Evolutionary conservation across 225 moss, liverwort and hornwort genomes (phyloP).

Genomic region (Thuidium tamariscinum): DNA sequence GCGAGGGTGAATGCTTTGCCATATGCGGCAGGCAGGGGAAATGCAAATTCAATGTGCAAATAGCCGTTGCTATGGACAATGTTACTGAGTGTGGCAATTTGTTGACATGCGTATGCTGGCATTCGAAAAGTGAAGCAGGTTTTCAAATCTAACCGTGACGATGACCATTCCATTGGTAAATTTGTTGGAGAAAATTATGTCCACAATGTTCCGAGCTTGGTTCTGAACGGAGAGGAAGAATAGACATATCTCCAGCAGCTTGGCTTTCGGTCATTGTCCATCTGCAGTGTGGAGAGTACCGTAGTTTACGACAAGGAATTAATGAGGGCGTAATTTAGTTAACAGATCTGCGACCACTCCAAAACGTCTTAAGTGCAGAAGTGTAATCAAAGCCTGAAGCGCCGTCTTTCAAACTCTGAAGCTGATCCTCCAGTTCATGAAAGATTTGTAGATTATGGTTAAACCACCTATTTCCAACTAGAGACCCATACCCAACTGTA

Average conservation of each 20-base stretch:
- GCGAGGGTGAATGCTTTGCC: accelerated
- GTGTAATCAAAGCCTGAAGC: too few relatives aligned
- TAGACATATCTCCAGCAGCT: not conserved
- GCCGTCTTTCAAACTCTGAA: not conserved
- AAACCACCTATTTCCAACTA: too few relatives aligned
- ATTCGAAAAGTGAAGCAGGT: not conserved
- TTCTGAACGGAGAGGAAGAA: not conserved
- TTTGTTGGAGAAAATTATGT: accelerated
- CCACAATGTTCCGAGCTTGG: not conserved
- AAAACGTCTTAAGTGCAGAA: not conserved
- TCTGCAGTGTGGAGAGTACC: too few relatives aligned
- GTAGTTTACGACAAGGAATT: not conserved
- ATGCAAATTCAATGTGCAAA: not conserved
- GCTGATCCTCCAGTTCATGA: not conserved
- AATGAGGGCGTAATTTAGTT: not conserved
- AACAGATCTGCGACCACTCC: not conserved
- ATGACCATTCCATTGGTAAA: not conserved
- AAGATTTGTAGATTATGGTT: not conserved
- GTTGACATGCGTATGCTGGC: not conserved
- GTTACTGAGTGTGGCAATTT: accelerated
- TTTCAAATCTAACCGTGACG: not conserved
- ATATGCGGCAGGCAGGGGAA: too few relatives aligned
- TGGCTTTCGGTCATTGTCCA: not conserved
- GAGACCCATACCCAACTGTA: too few relatives aligned
- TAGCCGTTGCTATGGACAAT: too few relatives aligned